Evolutionary conservation across 345 rosid genomes (phyloP).

Genomic region (Populus pruinosa): DNA sequence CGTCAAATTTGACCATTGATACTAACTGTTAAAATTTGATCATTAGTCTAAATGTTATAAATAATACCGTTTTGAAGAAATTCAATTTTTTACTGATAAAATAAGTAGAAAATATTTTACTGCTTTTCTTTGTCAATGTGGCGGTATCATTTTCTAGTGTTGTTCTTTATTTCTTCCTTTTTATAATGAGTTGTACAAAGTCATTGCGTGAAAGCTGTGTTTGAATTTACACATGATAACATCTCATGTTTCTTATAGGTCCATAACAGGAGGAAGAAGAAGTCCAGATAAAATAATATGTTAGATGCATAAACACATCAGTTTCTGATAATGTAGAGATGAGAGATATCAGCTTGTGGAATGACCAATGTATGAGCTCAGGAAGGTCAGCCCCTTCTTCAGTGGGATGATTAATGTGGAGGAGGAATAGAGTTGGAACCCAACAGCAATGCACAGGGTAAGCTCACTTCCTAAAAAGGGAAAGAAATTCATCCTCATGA

Average conservation of each 20-base stretch:
- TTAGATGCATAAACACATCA: background rate
- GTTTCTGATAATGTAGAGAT: constrained; percentile 3
- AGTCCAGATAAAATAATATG: background rate
- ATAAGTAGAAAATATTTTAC: too few relatives aligned
- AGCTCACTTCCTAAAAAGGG: background rate
- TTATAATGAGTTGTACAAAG: constrained; percentile 3
- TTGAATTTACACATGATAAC: background rate
- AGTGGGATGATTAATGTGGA: background rate
- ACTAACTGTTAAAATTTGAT: too few relatives aligned
- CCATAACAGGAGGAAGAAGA: constrained; percentile 4
- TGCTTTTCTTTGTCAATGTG: constrained; percentile 1
- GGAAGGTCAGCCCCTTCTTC: background rate
- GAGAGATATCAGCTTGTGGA: background rate
- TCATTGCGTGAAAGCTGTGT: background rate
- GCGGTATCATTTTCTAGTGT: background rate
- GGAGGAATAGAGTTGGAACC: background rate
- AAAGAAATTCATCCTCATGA: background rate
- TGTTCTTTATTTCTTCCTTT: background rate
- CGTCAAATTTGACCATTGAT: too few relatives aligned
- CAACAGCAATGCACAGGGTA: background rate
- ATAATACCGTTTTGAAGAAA: too few relatives aligned
- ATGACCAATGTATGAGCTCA: background rate
- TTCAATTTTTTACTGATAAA: too few relatives aligned
- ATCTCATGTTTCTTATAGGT: background rate
- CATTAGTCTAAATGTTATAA: too few relatives aligned